A percentile compares a stretch with the other conserved stretches of the same genome.
Evolutionary conservation across 345 rosid genomes (phyloP).

Genomic region (Populus ilicifolia): DNA sequence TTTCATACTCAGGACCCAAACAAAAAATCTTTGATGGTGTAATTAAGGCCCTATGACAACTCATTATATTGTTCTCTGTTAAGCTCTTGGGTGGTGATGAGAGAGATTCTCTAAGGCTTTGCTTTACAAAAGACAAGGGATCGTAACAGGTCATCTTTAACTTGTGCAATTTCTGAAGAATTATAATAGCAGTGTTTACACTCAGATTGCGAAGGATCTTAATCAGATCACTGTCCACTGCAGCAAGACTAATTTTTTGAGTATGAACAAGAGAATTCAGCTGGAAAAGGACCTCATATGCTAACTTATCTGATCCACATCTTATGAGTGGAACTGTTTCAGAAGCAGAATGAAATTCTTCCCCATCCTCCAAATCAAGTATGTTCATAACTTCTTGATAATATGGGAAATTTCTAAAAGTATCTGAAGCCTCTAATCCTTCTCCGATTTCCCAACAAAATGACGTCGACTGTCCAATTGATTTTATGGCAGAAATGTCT

Average conservation of each 20-base stretch:
- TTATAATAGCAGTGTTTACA: conserved; percentile 43
- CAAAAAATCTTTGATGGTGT: conserved; percentile 86
- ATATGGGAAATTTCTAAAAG: conserved; percentile 52
- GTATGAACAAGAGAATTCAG: conserved; percentile 78
- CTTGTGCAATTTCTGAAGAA: conserved; percentile 72
- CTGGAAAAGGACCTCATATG: conserved; percentile 75
- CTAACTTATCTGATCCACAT: conserved; percentile 34
- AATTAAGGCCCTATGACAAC: conserved; percentile 71
- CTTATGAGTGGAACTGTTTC: conserved; percentile 66
- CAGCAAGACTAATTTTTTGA: conserved; percentile 64
- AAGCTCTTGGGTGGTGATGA: conserved; percentile 39
- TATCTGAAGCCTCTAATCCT: conserved; percentile 37
- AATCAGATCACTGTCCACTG: conserved; percentile 42
- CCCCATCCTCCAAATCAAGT: conserved; percentile 39
- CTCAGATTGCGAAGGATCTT: conserved; percentile 39
- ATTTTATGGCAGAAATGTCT: conserved; percentile 59
- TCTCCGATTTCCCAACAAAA: conserved; percentile 56
- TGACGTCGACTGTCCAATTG: conserved; percentile 64
- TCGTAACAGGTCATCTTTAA: conserved; percentile 54
- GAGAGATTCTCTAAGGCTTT: conserved; percentile 34
- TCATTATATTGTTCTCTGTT: conserved; percentile 54
- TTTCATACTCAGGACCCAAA: conserved; percentile 89
- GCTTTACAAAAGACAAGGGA: conserved; percentile 53
- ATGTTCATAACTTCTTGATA: conserved; percentile 37
- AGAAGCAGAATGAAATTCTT: conserved; percentile 38